phyloP scores from a whole-genome alignment of 1,139 yeast genomes.

The Suhomyces anneliseae region DNA sequence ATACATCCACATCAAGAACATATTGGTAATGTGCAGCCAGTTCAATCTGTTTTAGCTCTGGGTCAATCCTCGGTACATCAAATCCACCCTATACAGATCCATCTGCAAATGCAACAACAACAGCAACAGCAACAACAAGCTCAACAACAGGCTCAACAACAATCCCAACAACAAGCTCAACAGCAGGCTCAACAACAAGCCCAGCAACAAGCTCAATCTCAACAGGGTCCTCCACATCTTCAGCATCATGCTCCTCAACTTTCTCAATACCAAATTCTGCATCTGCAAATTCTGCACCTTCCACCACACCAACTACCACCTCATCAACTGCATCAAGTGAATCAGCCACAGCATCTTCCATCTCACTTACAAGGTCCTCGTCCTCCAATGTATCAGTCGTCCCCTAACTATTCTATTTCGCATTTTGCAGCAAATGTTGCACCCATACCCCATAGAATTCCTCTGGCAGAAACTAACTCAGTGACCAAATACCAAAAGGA shows the following conservation, averaged over 20 bases:
- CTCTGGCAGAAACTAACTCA: background rate
- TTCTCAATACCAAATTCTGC: slow-evolving; percentile 7
- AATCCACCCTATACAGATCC: slow-evolving; percentile 6
- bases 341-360: slow-evolving; percentile 5
- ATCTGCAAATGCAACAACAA: slow-evolving; percentile 11
- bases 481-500: background rate
- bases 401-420: slow-evolving; percentile 7
- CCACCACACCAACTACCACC: slow-evolving; percentile 2
- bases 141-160: slow-evolving; percentile 5
- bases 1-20: slow-evolving; percentile 4
- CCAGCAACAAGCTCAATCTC: slow-evolving; percentile 3
- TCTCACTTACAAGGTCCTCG: slow-evolving; percentile 10
- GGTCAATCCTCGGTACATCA: slow-evolving; percentile 4
- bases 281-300: slow-evolving; percentile 5
- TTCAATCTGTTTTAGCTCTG: slow-evolving; percentile 4
- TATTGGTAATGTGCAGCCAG: slow-evolving; percentile 4
- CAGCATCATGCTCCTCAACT: slow-evolving; percentile 5
- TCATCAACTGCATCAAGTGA: slow-evolving; percentile 3
- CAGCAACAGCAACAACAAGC: slow-evolving; percentile 11
- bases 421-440: slow-evolving; percentile 11
- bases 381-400: slow-evolving; percentile 3
- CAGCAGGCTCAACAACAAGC: slow-evolving; percentile 11
- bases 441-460: slow-evolving; percentile 2
- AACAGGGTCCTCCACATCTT: slow-evolving; percentile 5
- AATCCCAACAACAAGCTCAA: slow-evolving; percentile 4